phyloP scores from a whole-genome alignment of 306 rosid genomes.

The Astragalus membranaceus region DNA sequence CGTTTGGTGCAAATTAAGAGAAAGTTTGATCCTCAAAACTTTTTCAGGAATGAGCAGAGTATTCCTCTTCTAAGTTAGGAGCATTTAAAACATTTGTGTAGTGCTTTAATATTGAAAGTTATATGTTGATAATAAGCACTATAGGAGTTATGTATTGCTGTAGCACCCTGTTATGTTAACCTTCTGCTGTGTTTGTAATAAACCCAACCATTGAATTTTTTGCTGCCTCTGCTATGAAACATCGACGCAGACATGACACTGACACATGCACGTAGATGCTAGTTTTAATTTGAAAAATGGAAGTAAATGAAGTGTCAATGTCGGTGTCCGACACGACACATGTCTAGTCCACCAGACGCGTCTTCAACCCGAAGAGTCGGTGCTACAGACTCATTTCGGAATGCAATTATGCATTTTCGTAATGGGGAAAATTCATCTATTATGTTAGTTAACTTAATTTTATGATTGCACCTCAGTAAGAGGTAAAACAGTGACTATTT shows the following conservation, averaged over 20 bases:
- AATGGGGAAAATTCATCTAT: not conserved
- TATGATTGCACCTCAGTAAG: not conserved
- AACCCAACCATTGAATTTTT: not conserved
- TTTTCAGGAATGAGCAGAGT: conserved; percentile 38
- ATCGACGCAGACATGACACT: no score
- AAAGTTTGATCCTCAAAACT: conserved; percentile 27
- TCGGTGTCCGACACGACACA: no score
- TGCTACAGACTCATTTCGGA: not conserved
- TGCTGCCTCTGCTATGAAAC: not conserved
- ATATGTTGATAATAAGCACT: not conserved
- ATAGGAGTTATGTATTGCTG: not conserved
- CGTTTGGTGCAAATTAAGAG: conserved; percentile 29
- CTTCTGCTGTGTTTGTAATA: not conserved
- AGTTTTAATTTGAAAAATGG: no score
- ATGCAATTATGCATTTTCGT: not conserved
- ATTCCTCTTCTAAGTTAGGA: conserved; percentile 24
- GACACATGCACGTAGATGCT: no score
- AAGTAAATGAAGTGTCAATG: no score
- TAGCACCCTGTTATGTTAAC: not conserved
- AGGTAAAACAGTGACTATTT: not conserved
- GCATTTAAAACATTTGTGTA: not conserved
- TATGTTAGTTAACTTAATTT: no score
- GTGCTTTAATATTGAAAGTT: not conserved
- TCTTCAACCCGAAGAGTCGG: no score
- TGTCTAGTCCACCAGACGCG: no score